Evolutionary conservation across 192 early-diverging fungal genomes (phyloP).

Genomic region (Chytriomyces hyalinus): DNA sequence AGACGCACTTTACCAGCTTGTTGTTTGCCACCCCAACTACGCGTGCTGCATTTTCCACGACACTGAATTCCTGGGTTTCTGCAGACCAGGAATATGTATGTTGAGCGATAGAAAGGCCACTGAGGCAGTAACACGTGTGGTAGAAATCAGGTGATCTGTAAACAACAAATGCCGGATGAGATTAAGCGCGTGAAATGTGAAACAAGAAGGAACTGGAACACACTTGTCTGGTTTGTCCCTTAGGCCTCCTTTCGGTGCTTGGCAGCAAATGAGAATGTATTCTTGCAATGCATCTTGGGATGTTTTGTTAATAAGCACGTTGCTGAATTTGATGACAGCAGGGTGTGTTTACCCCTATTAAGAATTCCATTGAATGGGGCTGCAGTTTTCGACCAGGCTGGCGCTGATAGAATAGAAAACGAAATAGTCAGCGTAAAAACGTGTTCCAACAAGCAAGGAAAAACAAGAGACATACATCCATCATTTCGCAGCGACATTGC

Average conservation of each 20-base stretch:
- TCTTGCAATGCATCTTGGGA: slow-evolving; percentile 76
- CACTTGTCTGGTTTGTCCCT: slow-evolving; percentile 92
- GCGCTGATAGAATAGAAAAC: not conserved
- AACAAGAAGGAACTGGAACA: slow-evolving; percentile 1
- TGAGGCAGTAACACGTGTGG: slow-evolving; percentile 92
- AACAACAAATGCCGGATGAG: slow-evolving; percentile 3
- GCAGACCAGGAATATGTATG: slow-evolving; percentile 62
- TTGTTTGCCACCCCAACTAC: slow-evolving; percentile 11
- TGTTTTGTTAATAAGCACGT: not conserved
- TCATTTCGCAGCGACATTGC: slow-evolving; percentile 20
- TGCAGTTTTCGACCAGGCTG: slow-evolving; percentile 5
- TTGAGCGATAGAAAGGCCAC: slow-evolving; percentile 84
- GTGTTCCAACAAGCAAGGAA: not conserved
- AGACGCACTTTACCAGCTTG: not conserved
- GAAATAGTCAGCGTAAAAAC: not conserved
- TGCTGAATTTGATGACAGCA: not conserved
- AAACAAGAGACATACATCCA: slow-evolving; percentile 25
- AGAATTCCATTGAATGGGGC: slow-evolving; percentile 22
- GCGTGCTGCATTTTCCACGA: slow-evolving; percentile 37
- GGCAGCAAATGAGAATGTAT: slow-evolving; percentile 89
- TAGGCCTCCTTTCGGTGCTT: slow-evolving; percentile 76
- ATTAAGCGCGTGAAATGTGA: too few relatives aligned
- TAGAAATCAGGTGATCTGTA: slow-evolving; percentile 80
- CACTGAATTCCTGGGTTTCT: slow-evolving; percentile 47
- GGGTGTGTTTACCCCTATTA: slow-evolving; percentile 32